These are phyloP conservation scores for Corylus americana DNA, from an alignment of 306 rosid species.

Conservation along the genomic window DNA sequence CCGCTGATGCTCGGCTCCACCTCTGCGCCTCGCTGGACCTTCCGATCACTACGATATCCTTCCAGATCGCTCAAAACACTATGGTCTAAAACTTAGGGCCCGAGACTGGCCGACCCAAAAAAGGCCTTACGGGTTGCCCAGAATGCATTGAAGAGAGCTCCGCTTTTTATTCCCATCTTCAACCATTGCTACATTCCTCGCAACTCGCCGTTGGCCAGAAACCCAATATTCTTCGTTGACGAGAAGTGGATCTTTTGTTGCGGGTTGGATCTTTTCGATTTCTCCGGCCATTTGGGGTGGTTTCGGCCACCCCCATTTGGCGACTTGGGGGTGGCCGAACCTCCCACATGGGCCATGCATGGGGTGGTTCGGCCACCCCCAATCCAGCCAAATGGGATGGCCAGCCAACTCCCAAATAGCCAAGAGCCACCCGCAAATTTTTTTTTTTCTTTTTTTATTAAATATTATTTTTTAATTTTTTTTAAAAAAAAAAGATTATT, in stretches of 20 bases:
- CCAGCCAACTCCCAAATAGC: too few species aligned
- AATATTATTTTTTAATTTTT: too few species aligned
- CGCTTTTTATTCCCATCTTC: constrained; percentile 86
- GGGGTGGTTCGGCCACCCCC: too few species aligned
- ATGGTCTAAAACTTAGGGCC: constrained; percentile 95
- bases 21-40: constrained; percentile 87
- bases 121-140: constrained; percentile 76
- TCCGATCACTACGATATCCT: constrained; percentile 92
- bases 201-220: constrained; percentile 83
- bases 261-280: constrained; percentile 91
- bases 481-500: too few species aligned
- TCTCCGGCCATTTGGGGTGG: constrained; percentile 39
- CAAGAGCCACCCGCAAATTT: too few species aligned
- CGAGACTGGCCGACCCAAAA: constrained; percentile 76
- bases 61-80: constrained; percentile 81
- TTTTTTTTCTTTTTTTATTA: too few species aligned
- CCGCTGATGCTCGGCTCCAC: constrained; percentile 70
- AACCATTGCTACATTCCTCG: constrained; percentile 98
- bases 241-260: constrained; percentile 89
- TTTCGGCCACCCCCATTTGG: too few species aligned
- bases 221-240: constrained; percentile 87
- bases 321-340: too few species aligned
- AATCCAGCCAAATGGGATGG: too few species aligned
- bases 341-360: too few species aligned
- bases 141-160: constrained; percentile 86